Percentiles rank a stretch among this genome's conserved stretches.
Conservation (phyloP, 371 early-diverging fungal species). For the Thermomucor indicae-seudaticae region DNA sequence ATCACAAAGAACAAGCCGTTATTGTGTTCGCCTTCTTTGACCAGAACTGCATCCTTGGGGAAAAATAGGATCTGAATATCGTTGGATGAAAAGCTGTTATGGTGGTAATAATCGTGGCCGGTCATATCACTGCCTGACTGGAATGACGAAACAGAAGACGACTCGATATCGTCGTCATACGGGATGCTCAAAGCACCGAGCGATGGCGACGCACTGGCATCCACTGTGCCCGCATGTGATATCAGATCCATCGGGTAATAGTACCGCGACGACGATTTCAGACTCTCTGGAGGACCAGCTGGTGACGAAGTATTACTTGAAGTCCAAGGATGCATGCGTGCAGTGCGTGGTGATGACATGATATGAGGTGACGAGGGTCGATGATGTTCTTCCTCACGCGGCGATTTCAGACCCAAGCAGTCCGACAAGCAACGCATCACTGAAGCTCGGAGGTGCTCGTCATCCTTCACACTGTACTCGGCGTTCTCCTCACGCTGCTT, state of each 20-base stretch:
- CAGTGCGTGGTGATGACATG: constrained; percentile 3
- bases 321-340: background rate
- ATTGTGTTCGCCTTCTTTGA: constrained; percentile 81
- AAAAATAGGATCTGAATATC: constrained; percentile 69
- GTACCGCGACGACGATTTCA: constrained; percentile 6
- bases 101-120: constrained; percentile 1
- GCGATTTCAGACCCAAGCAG: constrained; percentile 23
- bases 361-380: constrained; percentile 1
- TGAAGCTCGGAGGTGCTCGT: constrained; percentile 54
- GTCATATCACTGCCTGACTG: constrained; percentile 28
- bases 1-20: constrained; percentile 91
- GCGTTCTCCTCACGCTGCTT: constrained; percentile 18
- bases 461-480: constrained; percentile 62
- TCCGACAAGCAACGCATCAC: constrained; percentile 63
- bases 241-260: constrained; percentile 44
- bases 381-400: constrained; percentile 1
- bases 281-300: background rate
- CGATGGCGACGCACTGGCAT: constrained; percentile 27
- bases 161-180: constrained; percentile 34
- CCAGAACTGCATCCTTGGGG: constrained; percentile 68
- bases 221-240: constrained; percentile 37
- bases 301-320: background rate
- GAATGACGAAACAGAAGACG: constrained; percentile 43
- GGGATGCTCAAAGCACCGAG: constrained; percentile 25
- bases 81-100: constrained; percentile 36